Evolutionary conservation across 2,329 filamentous ascomycete genomes (phyloP).

Genomic region (Davidsoniella eucalypti): DNA sequence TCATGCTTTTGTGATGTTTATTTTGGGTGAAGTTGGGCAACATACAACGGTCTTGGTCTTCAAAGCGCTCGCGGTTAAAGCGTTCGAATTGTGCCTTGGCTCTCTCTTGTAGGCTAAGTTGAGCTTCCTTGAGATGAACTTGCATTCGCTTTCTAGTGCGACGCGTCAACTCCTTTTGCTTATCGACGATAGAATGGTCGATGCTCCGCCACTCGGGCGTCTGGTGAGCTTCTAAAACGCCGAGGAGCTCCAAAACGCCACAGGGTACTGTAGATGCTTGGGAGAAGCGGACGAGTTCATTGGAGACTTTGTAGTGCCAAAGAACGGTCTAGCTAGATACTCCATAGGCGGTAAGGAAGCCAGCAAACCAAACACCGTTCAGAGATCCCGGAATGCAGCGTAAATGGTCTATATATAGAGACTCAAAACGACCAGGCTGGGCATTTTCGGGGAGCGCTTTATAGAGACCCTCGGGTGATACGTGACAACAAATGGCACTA

Average conservation of each 20-base stretch:
- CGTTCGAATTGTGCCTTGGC: constrained; percentile 26
- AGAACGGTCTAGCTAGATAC: constrained; percentile 37
- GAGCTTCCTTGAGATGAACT: constrained; percentile 27
- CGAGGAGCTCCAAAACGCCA: constrained; percentile 39
- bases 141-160: constrained; percentile 24
- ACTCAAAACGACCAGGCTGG: constrained; percentile 18
- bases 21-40: constrained; percentile 3
- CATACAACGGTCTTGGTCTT: constrained; percentile 31
- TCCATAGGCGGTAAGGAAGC: constrained; percentile 36
- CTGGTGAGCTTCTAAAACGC: constrained; percentile 29
- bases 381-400: constrained; percentile 20
- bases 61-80: constrained; percentile 25
- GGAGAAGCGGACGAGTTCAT: constrained; percentile 32
- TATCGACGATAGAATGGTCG: constrained; percentile 22
- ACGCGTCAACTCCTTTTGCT: constrained; percentile 22
- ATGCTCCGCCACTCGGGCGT: constrained; percentile 39
- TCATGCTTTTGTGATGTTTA: no score
- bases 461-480: constrained; percentile 30
- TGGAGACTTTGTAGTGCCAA: constrained; percentile 44
- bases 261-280: constrained; percentile 38
- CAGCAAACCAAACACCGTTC: constrained; percentile 39
- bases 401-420: constrained; percentile 32
- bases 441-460: constrained; percentile 27
- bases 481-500: constrained; percentile 29
- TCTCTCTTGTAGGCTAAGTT: constrained; percentile 27